A percentile compares a stretch with the other conserved stretches of the same genome.
Conservation (phyloP, 257 asterid species). For the Vinca minor region DNA sequence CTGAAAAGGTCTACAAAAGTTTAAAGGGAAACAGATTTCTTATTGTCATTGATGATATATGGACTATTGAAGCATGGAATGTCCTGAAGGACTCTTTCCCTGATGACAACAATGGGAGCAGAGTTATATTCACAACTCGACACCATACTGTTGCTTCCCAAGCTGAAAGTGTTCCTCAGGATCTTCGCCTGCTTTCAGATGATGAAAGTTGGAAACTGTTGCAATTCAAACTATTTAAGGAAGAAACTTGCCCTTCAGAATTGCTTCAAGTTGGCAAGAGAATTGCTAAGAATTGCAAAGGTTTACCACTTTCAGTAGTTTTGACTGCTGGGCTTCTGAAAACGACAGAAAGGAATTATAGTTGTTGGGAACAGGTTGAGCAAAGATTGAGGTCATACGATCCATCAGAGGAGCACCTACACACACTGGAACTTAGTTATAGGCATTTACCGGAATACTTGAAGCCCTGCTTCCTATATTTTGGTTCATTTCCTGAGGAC, state of each 20-base stretch:
- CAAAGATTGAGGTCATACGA: slow-evolving; percentile 4
- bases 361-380: slow-evolving; percentile 5
- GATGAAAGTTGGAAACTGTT: slow-evolving; percentile 15
- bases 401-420: background rate
- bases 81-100: slow-evolving; percentile 10
- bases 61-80: slow-evolving; percentile 20
- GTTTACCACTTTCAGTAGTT: slow-evolving; percentile 13
- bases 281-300: background rate
- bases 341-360: background rate
- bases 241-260: slow-evolving; percentile 3
- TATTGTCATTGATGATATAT: slow-evolving; percentile 21
- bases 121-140: slow-evolving; percentile 14
- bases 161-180: background rate
- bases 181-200: background rate
- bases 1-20: background rate
- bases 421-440: background rate
- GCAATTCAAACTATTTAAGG: background rate
- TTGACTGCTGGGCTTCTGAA: slow-evolving; percentile 6
- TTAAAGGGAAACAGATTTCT: slow-evolving; percentile 12
- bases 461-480: slow-evolving; percentile 4
- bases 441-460: slow-evolving; percentile 1
- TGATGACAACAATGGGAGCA: slow-evolving; percentile 12
- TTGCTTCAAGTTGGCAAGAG: background rate
- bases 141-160: background rate
- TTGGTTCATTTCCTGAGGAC: slow-evolving; percentile 7